These are phyloP conservation scores for Trichoderma sp. DNA, from an alignment of 2,329 filamentous ascomycete genomes.

Conservation along the genomic window DNA sequence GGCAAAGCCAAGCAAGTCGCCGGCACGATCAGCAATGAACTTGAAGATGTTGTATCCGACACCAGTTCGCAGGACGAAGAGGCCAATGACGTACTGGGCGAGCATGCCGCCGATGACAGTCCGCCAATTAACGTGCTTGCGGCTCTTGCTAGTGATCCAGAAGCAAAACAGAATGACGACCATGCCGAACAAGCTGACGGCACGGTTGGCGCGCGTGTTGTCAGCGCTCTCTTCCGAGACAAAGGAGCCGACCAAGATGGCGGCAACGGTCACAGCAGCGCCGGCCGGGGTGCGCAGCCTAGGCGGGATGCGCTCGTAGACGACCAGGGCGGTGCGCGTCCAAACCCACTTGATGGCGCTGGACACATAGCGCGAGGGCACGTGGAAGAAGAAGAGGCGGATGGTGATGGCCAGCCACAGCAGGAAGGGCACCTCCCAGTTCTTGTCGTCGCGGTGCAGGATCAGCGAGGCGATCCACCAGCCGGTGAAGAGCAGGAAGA, in stretches of 20 bases:
- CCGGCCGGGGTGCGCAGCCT: slow-evolving; percentile 66
- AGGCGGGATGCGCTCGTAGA: slow-evolving; percentile 67
- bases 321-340: slow-evolving; percentile 63
- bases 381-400: slow-evolving; percentile 73
- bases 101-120: slow-evolving; percentile 89
- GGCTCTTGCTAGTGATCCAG: slow-evolving; percentile 72
- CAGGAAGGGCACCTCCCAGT: slow-evolving; percentile 85
- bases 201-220: slow-evolving; percentile 80
- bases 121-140: slow-evolving; percentile 68
- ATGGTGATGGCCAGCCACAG: slow-evolving; percentile 76
- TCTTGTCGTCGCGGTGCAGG: slow-evolving; percentile 70
- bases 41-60: slow-evolving; percentile 90
- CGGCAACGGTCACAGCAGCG: slow-evolving; percentile 65
- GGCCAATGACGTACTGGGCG: slow-evolving; percentile 81
- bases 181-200: slow-evolving; percentile 79
- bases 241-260: slow-evolving; percentile 80
- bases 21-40: slow-evolving; percentile 78
- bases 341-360: slow-evolving; percentile 69
- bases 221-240: slow-evolving; percentile 70
- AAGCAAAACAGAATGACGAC: slow-evolving; percentile 69
- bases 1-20: slow-evolving; percentile 75
- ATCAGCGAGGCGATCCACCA: slow-evolving; percentile 81
- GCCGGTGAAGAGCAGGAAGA: slow-evolving; percentile 52
- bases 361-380: slow-evolving; percentile 69
- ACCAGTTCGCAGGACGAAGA: slow-evolving; percentile 82